phyloP scores from a whole-genome alignment of 2,329 filamentous ascomycete genomes.

The Aspergillus ustus region DNA sequence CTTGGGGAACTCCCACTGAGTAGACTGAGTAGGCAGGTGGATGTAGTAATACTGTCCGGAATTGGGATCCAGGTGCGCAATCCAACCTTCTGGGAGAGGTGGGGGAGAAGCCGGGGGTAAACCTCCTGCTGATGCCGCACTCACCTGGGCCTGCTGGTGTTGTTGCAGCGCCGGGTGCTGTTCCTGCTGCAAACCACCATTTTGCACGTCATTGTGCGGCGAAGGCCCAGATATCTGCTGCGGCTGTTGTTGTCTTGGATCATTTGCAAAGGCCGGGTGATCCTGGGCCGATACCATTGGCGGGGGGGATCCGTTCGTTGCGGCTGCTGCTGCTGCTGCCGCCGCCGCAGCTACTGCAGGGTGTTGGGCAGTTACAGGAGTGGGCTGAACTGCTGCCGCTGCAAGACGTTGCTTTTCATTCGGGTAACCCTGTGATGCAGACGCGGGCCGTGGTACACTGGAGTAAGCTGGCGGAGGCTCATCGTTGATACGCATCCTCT shows the following conservation, averaged over 20 bases:
- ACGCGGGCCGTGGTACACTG: conserved; percentile 62
- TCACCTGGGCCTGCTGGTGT: conserved; percentile 40
- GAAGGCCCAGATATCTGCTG: conserved; percentile 29
- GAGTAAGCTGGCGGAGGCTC: conserved; percentile 96
- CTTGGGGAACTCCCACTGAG: conserved; percentile 99
- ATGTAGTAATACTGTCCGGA: conserved; percentile 99
- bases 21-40: conserved; percentile 90
- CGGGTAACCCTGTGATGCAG: conserved; percentile 65
- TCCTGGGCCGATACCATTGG: conserved; percentile 51
- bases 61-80: conserved; percentile 91
- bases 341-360: conserved; percentile 24
- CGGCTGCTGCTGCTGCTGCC: background rate
- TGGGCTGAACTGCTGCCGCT: conserved; percentile 25
- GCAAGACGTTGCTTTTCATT: conserved; percentile 73
- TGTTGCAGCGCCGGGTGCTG: conserved; percentile 28
- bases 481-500: conserved; percentile 76
- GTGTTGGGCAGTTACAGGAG: conserved; percentile 27
- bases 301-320: conserved; percentile 26
- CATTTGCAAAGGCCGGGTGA: conserved; percentile 91
- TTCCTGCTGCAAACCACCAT: conserved; percentile 5
- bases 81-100: conserved; percentile 96
- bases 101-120: conserved; percentile 80
- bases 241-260: conserved; percentile 59
- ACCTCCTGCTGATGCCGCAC: conserved; percentile 47
- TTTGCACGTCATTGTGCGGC: conserved; percentile 43